A percentile compares a stretch with the other conserved stretches of the same genome.
Evolutionary conservation across 441 rosid species (phyloP).

Genomic region (Arabidopsis hybrid): DNA sequence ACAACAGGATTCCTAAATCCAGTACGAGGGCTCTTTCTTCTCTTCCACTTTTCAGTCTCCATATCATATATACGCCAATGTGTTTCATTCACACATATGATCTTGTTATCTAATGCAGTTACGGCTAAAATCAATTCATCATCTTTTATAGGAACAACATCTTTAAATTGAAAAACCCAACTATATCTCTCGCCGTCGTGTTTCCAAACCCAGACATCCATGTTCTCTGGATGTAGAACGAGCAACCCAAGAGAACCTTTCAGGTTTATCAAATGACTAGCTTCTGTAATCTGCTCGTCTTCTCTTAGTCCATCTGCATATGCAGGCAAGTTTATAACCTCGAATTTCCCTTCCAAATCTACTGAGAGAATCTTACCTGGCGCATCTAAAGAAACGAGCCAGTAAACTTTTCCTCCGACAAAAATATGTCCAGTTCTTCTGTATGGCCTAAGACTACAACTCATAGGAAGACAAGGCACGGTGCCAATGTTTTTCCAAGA

Average conservation of each 20-base stretch:
- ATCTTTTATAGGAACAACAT: not conserved
- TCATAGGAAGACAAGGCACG: conserved; percentile 23
- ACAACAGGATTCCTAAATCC: not conserved
- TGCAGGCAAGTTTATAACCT: conserved; percentile 8
- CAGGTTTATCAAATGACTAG: not conserved
- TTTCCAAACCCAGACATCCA: conserved; percentile 23
- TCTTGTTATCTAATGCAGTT: not conserved
- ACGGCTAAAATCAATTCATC: not conserved
- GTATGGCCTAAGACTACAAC: not conserved
- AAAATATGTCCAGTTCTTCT: not conserved
- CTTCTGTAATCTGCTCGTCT: not conserved
- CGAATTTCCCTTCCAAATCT: conserved; percentile 21
- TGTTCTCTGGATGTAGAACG: not conserved
- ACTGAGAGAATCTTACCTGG: conserved; percentile 16
- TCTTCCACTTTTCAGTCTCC: not conserved
- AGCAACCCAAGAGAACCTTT: conserved; percentile 10
- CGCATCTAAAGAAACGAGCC: conserved; percentile 4
- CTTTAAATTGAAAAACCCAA: not conserved
- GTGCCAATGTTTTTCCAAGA: conserved; percentile 26
- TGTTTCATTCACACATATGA: conserved; percentile 10
- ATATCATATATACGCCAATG: conserved; percentile 22
- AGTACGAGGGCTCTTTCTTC: not conserved
- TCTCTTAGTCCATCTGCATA: not conserved
- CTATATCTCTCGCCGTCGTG: not conserved
- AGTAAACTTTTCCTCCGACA: conserved; percentile 4